Percentiles rank a stretch among this genome's conserved stretches.
These are phyloP conservation scores for Cochlearia excelsa DNA, from an alignment of 345 rosid genomes.

Conservation along the genomic window DNA sequence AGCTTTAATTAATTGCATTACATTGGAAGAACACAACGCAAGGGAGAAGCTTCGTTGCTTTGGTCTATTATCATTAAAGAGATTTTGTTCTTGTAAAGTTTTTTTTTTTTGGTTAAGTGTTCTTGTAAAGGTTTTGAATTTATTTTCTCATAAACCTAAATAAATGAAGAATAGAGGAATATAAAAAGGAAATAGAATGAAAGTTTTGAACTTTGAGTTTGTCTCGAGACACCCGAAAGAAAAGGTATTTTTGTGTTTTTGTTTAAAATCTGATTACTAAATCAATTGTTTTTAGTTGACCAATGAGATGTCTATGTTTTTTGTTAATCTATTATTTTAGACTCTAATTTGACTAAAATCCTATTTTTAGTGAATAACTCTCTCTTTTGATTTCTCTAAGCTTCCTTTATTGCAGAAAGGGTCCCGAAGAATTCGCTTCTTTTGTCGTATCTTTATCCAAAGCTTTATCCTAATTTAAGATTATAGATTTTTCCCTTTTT, in stretches of 20 bases:
- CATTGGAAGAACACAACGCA: constrained; percentile 22
- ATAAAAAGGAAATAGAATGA: background rate
- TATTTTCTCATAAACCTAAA: constrained; percentile 12
- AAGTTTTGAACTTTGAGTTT: constrained; percentile 7
- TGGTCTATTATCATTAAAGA: constrained; percentile 17
- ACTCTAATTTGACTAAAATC: constrained; percentile 9
- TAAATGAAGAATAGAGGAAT: background rate
- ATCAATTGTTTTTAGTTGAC: constrained; percentile 23
- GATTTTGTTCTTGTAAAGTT: too few relatives aligned
- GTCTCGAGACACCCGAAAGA: constrained; percentile 35
- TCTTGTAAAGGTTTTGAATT: background rate
- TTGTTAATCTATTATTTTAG: constrained; percentile 22
- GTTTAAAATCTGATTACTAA: constrained; percentile 25
- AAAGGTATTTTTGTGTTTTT: constrained; percentile 28
- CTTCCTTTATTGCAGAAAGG: constrained; percentile 12
- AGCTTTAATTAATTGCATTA: background rate
- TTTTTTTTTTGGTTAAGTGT: background rate
- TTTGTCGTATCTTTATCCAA: background rate
- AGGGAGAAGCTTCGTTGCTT: constrained; percentile 20
- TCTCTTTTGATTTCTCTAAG: constrained; percentile 7
- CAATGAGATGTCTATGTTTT: constrained; percentile 2
- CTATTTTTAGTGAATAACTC: constrained; percentile 17
- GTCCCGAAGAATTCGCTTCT: constrained; percentile 3
- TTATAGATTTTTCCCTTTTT: too few relatives aligned
- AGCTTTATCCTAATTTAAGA: constrained; percentile 12